phyloP scores from a whole-genome alignment of 1,284 basidiomycete species.

The Exobasidium cylindrosporum region DNA sequence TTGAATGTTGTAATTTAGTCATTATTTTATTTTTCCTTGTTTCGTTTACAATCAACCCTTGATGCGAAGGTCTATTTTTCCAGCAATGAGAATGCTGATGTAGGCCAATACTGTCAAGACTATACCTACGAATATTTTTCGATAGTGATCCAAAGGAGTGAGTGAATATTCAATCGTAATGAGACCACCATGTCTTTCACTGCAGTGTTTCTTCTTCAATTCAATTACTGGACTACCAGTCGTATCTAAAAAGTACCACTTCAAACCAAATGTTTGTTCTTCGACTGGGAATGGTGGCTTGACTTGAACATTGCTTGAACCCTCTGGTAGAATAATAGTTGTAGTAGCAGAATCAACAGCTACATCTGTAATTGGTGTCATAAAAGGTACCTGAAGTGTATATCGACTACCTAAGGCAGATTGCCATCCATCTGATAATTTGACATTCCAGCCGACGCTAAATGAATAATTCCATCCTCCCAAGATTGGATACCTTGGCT shows the following conservation, averaged over 20 bases:
- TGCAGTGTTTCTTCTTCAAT: conserved; percentile 35
- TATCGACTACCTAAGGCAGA: conserved; percentile 64
- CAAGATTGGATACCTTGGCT: conserved; percentile 85
- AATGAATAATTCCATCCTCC: conserved; percentile 98
- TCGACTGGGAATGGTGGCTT: conserved; percentile 4
- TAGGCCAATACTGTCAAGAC: not conserved
- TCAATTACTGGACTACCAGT: conserved; percentile 4
- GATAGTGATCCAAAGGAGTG: conserved; percentile 21
- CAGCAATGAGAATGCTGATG: not conserved
- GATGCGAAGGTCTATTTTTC: conserved; percentile 3
- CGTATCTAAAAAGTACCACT: conserved; percentile 11
- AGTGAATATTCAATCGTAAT: conserved; percentile 43
- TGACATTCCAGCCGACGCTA: conserved; percentile 85
- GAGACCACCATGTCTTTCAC: conserved; percentile 17
- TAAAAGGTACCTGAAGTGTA: conserved; percentile 77
- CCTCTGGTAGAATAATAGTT: conserved; percentile 83
- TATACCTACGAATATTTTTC: conserved; percentile 25
- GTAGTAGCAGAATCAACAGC: conserved; percentile 78
- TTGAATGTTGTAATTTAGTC: too few species aligned
- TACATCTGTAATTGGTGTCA: conserved; percentile 75
- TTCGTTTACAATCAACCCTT: not conserved
- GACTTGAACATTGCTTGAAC: conserved; percentile 60
- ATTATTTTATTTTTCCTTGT: too few species aligned
- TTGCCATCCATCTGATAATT: conserved; percentile 57
- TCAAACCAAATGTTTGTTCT: not conserved